Percentiles rank a stretch among this genome's conserved stretches.
These are phyloP conservation scores for Dendrocalamus latiflorus DNA, from an alignment of 202 grass and related monocot genomes.

Conservation along the genomic window DNA sequence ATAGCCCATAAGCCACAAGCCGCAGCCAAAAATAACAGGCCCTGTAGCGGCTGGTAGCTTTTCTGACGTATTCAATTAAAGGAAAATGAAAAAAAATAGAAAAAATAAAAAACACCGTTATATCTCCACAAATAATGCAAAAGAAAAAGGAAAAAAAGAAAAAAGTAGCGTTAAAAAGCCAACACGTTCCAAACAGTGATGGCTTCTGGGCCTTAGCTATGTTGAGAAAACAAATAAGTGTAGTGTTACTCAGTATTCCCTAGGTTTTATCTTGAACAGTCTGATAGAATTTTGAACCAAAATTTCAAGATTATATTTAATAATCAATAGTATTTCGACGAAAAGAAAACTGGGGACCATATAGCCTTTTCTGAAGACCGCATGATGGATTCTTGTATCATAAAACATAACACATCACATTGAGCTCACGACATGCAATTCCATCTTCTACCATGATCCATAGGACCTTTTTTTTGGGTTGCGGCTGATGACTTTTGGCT, in stretches of 20 bases:
- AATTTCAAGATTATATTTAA: background rate
- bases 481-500: too few relatives aligned
- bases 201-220: background rate
- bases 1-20: too few relatives aligned
- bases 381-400: background rate
- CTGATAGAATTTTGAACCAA: background rate
- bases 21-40: too few relatives aligned
- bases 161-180: too few relatives aligned
- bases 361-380: background rate
- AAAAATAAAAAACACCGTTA: too few relatives aligned
- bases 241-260: background rate
- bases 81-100: too few relatives aligned
- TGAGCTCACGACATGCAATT: background rate
- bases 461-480: too few relatives aligned
- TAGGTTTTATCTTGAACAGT: background rate
- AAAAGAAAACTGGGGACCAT: background rate
- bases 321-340: background rate
- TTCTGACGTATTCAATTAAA: too few relatives aligned
- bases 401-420: background rate
- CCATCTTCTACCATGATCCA: background rate
- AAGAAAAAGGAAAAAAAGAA: too few relatives aligned
- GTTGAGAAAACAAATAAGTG: background rate
- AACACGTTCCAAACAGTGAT: too few relatives aligned
- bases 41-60: too few relatives aligned
- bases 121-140: too few relatives aligned